Evolutionary conservation across 23 red algal genomes (phyloP), one percentile per base, ranked within the genome.

Genomic region (Cyanidioschyzon merolae): DNA sequence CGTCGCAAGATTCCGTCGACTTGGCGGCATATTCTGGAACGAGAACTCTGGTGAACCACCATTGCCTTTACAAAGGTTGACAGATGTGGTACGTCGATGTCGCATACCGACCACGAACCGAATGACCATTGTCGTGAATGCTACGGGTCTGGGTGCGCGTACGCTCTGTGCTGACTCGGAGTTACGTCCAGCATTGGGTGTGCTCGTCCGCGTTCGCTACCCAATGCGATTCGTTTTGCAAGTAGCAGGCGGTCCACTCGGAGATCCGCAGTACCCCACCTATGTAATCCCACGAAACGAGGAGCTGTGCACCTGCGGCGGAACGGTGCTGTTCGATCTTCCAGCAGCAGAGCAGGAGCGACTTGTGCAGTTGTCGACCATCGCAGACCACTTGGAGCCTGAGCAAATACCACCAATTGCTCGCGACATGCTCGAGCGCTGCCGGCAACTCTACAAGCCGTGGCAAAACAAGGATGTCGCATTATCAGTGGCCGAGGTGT

Each of bases 401-500:
- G 45, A 7, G 45, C 21, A 7, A 7, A 7, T 54, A 54, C 45
- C 45, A 21, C 21, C 45, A 7, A 21, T 54, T 7, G 45, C 45
- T 7, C 45, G 21, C 12, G 45, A 54, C 21, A 54, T 54, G 12
- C 45, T 54, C 45, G 21, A 54, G 7, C 45, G 45, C 21, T 54
- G 45, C 45, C 45, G 45, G 21, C 45, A 54, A 21, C 45, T 54
- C 45, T 54, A 54, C 21, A 7, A 7, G 45, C 45, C 45, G 7
- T 54, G 45, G 45, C 45, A 54, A 21, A 21, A 54, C 12, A 15
- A 7, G 7, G 45, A 54, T 15, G 45, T 21, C 45, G 45, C 7
- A 15, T 54, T 54, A 21, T 7, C 21, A 17, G 32, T 71, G 12
- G 63, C 29, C 16, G 63, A 71, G 63, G 63, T 71, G 16, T 95